A percentile compares a stretch with the other conserved stretches of the same genome.
Evolutionary conservation across 75 land plant species (phyloP).

Genomic region (Picea glauca): DNA sequence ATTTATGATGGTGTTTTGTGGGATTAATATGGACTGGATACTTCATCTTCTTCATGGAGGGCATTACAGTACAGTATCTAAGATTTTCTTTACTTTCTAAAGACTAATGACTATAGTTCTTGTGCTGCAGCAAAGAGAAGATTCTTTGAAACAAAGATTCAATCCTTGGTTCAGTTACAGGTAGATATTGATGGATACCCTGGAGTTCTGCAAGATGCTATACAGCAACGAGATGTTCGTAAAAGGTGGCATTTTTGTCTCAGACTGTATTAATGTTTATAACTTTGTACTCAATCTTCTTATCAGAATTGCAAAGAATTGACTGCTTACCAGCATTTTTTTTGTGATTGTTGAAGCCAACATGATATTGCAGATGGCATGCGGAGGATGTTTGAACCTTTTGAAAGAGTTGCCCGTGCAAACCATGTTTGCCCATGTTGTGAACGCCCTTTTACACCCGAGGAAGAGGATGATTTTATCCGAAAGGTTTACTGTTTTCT

Average conservation of each 20-base stretch:
- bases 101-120: neutral
- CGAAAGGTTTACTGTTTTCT: conserved; percentile 51
- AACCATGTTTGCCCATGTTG: conserved; percentile 96
- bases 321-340: neutral
- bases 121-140: conserved; percentile 64
- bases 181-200: conserved; percentile 55
- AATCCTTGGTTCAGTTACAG: conserved; percentile 40
- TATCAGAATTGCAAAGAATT: neutral
- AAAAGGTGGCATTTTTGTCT: conserved; percentile 54
- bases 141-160: conserved; percentile 66
- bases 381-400: conserved; percentile 89
- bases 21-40: no score
- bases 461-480: conserved; percentile 96
- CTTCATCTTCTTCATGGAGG: no score
- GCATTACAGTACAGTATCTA: no score
- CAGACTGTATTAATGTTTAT: neutral
- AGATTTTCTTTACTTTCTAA: no score
- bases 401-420: conserved; percentile 88
- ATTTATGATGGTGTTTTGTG: no score
- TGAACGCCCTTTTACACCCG: conserved; percentile 86
- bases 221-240: conserved; percentile 63
- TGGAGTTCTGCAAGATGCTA: conserved; percentile 43
- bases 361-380: conserved; percentile 94
- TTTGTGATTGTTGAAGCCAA: conserved; percentile 50
- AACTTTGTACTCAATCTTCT: neutral